Base-by-base conservation (phyloP, 192 early-diverging fungal genomes). In the Powellomyces hirtus region DNA sequence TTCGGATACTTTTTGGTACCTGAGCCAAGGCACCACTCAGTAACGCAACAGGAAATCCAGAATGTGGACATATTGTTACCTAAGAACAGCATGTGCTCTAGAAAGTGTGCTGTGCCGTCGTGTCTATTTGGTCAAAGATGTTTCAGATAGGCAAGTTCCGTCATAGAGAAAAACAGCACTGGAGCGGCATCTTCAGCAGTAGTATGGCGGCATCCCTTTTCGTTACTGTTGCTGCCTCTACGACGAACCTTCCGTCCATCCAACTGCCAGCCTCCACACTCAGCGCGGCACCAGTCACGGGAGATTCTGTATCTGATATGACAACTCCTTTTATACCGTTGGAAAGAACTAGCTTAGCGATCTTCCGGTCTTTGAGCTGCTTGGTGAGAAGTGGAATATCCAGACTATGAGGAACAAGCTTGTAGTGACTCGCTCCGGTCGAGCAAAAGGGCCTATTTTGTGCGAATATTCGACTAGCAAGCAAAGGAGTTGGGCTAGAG, bases 91-190 rank as follows among this genome's bases (percentile, higher is more conserved):
- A 93, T 49, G 69, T 93, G 91, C 65, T 93, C 91, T 59, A 84
- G 83, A 87, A 94, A 85, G 60, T 94, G 93, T 3, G 92, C 91
- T 42, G 93, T 75, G 2, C 93, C 93, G 60, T 88, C 46, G n/a
- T n/a, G n/a, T n/a, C n/a, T n/a, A n/a, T n/a, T n/a, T n/a, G n/a
- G n/a, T n/a, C n/a, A n/a, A n/a, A n/a, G n/a, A n/a, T n/a, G n/a
- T n/a, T n/a, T n/a, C n/a, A n/a, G n/a, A n/a, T n/a, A n/a, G n/a
- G n/a, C n/a, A n/a, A n/a, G n/a, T n/a, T n/a, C n/a, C n/a, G n/a
- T n/a, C n/a, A n/a, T n/a, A n/a, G n/a, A n/a, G n/a, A n/a, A n/a
- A n/a, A n/a, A n/a, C n/a, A n/a, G n/a, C n/a, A n/a, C n/a, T n/a
- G n/a, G n/a, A n/a, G n/a, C n/a, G n/a, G n/a, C n/a, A n/a, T n/a